Percentiles rank a stretch among this genome's conserved stretches.
Evolutionary conservation across 2,329 filamentous ascomycete genomes (phyloP).

Genomic region (Pestalotiopsis sp.): DNA sequence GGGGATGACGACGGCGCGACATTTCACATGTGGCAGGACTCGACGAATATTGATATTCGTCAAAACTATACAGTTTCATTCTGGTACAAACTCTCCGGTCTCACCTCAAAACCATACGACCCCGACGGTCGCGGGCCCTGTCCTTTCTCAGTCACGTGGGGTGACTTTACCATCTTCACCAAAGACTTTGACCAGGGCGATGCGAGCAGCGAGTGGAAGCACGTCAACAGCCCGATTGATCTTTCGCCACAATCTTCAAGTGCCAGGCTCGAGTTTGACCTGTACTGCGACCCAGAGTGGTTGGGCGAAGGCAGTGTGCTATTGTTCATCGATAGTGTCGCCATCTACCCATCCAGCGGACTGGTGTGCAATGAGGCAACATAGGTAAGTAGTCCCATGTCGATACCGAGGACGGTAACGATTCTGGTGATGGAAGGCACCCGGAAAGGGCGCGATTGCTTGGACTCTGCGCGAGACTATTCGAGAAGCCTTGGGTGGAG

Average conservation of each 20-base stretch:
- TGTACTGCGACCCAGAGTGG: background rate
- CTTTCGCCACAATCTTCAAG: background rate
- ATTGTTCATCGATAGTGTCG: background rate
- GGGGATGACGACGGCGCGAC: background rate
- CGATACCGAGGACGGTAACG: background rate
- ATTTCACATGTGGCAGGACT: background rate
- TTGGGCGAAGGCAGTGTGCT: background rate
- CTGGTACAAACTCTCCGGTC: background rate
- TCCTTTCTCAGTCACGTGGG: background rate
- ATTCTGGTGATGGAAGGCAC: background rate
- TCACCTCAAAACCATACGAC: background rate
- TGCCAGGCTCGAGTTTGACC: background rate
- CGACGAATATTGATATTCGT: background rate
- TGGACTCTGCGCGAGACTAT: too few species aligned
- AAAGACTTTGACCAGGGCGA: background rate
- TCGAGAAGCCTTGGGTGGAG: too few species aligned
- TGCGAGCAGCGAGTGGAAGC: background rate
- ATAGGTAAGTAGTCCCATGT: background rate
- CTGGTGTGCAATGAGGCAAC: background rate
- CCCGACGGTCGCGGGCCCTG: background rate
- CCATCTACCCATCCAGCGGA: background rate
- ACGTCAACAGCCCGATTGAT: slow-evolving; percentile 2
- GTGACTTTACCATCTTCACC: background rate
- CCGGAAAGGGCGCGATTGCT: too few species aligned
- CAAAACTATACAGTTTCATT: slow-evolving; percentile 2